Evolutionary conservation across 1,284 basidiomycete species (phyloP), one percentile per base, ranked within the genome.

Genomic region (Xerocomus nothofagi): DNA sequence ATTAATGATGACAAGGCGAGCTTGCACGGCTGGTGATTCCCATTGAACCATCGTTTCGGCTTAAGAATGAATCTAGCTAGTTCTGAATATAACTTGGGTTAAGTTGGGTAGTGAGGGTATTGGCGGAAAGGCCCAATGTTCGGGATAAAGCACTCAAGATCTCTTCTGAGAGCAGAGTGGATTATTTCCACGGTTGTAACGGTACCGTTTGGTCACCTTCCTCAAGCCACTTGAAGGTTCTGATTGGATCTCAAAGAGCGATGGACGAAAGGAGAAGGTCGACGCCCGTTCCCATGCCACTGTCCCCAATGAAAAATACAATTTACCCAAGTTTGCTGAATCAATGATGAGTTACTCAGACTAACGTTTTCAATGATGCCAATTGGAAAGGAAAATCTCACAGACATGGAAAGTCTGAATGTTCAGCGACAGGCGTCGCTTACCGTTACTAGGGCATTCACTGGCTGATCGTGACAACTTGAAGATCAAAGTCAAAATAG

Each of bases 1-100:
- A 8, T 41, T 1, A 2, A 44, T 8, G 4, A 34, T 2, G 0
- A 0, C 3, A 10, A 58, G 38, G 7, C 14, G 44, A 24, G 20
- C 23, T 12, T 26, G 2, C 23, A 54, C 3, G 14, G 18, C 18
- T 31, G 53, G 45, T 10, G 20, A 30, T 6, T 33, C 0, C 49
- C 59, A 59, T 9, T 49, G 12, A 21, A 57, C 49, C 59, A 58
- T 58, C 20, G 34, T 45, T 42, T 14, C 15, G n/a, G 21, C 7
- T 18, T 14, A 10, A 27, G 20, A 30, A 26, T 27, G 21, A 4
- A 23, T 20, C 29, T 40, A 32, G n/a, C 57, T 23, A 18, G 26
- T 33, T 39, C 33, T 4, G 23, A 34, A 20, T 34, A 17, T 10
- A n/a, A 5, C 10, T n/a, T 11, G 30, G n/a, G n/a, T n/a, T 23